Conservation (phyloP, 306 rosid genomes). For the Benincasa hispida region DNA sequence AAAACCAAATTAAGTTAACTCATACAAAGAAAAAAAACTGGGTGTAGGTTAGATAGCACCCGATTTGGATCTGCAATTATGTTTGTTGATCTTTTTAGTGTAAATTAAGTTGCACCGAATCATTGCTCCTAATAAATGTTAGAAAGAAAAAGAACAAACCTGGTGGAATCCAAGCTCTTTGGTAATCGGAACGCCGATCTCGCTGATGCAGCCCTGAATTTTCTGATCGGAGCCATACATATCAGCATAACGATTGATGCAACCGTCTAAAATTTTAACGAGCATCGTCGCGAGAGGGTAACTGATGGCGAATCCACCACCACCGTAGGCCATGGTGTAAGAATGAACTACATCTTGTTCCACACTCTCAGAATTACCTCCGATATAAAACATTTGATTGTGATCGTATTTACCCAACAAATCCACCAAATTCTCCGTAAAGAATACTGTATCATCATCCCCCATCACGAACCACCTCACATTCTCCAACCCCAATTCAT, state of each 20-base stretch:
- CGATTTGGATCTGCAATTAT: too few species aligned
- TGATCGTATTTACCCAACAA: conserved; percentile 61
- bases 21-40: too few species aligned
- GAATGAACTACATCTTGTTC: conserved; percentile 47
- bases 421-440: conserved; percentile 34
- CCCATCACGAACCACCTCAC: conserved; percentile 87
- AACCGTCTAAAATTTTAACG: conserved; percentile 48
- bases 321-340: conserved; percentile 58
- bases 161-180: conserved; percentile 80
- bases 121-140: too few species aligned
- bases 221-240: conserved; percentile 61
- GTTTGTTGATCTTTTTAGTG: too few species aligned
- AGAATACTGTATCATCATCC: conserved; percentile 71
- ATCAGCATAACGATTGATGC: conserved; percentile 43
- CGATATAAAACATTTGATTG: conserved; percentile 66
- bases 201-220: conserved; percentile 51
- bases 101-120: too few species aligned
- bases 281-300: conserved; percentile 51
- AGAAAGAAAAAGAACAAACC: conserved; percentile 13
- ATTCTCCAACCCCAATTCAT: conserved; percentile 36
- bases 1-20: too few species aligned
- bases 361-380: conserved; percentile 68
- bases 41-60: too few species aligned
- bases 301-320: conserved; percentile 69
- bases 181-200: conserved; percentile 63